Evolutionary conservation across 73 alveolate species (phyloP), one percentile per base, ranked within the genome.

Genomic region (Paramecium caudatum): DNA sequence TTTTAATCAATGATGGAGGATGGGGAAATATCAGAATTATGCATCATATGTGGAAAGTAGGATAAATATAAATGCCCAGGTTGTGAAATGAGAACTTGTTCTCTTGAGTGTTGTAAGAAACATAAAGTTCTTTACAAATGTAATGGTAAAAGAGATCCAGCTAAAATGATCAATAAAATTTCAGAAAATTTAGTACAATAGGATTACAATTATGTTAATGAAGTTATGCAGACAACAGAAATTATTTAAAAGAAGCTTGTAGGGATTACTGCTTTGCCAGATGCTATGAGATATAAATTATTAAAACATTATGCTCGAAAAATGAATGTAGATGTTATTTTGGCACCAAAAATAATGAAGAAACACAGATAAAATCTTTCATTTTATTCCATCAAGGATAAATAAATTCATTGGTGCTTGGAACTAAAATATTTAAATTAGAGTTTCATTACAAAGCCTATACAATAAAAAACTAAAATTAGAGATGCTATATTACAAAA

Each of bases 261-360:
- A 15, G 88, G 88, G 9, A 74, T 74, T 13, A 74, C 88, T 16
- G 88, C 88, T 41, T 43, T 74, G 1, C 88, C 88, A 74, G 88
- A 74, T 45, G 88, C 88, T 0, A 74, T 74, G 88, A 36, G 88
- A 74, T 74, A 74, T 41, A 74, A 74, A 74, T 74, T 74, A 43
- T 43, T 74, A 16, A 74, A 74, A 74, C 68, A 74, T 19, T 74
- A 74, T 41, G 88, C 88, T 1, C 36, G 88, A 74, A 74, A 74
- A n/a, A 30, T 27, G 39, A 21, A 23, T 19, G 47, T 74, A 5
- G 88, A 74, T 74, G 43, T 74, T 19, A 21, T 74, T 16, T 74
- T 74, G 32, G 88, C 88, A 27, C 88, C 88, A 74, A 74, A 74
- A 43, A 74, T 74, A 36, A 74, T 74, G 88, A 39, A 37, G 16